These are phyloP conservation scores for Cyberlindnera petersonii DNA, from an alignment of 805 yeast species.

Conservation along the genomic window DNA sequence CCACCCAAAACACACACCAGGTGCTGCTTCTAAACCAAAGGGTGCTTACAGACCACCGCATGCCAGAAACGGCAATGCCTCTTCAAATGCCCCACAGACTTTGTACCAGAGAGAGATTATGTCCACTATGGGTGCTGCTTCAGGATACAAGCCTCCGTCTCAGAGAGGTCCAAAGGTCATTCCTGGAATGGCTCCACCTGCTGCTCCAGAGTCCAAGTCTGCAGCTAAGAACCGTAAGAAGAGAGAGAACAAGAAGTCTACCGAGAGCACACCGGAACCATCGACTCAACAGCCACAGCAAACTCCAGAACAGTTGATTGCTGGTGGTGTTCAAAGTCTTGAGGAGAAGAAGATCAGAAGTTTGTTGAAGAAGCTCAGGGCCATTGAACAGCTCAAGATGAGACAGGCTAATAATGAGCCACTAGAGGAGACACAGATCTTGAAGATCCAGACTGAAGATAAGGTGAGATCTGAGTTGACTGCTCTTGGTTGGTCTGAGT, in stretches of 20 bases:
- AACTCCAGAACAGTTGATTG: conserved; percentile 36
- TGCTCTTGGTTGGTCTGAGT: conserved; percentile 67
- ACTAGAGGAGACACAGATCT: conserved; percentile 87
- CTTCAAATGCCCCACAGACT: conserved; percentile 38
- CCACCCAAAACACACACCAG: conserved; percentile 32
- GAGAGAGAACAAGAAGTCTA: conserved; percentile 54
- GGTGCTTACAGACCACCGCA: conserved; percentile 98
- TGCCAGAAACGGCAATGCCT: conserved; percentile 54
- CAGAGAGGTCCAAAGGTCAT: conserved; percentile 40
- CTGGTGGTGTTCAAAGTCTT: conserved; percentile 61
- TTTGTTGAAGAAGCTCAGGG: conserved; percentile 86
- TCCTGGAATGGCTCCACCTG: conserved; percentile 55
- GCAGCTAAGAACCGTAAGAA: conserved; percentile 75
- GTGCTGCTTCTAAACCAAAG: conserved; percentile 50
- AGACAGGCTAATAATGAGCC: conserved; percentile 80
- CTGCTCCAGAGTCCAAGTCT: conserved; percentile 49
- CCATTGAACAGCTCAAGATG: conserved; percentile 86
- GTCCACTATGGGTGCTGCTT: conserved; percentile 17
- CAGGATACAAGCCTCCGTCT: conserved; percentile 23
- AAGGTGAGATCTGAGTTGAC: conserved; percentile 72
- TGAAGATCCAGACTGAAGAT: conserved; percentile 84
- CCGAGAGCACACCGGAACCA: conserved; percentile 18
- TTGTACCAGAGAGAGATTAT: conserved; percentile 54
- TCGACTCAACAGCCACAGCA: conserved; percentile 9
- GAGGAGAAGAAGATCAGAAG: conserved; percentile 94